Evolutionary conservation across 2,329 filamentous ascomycete genomes (phyloP), one percentile per base, ranked within the genome.

Genomic region (Pseudopyricularia javanii): DNA sequence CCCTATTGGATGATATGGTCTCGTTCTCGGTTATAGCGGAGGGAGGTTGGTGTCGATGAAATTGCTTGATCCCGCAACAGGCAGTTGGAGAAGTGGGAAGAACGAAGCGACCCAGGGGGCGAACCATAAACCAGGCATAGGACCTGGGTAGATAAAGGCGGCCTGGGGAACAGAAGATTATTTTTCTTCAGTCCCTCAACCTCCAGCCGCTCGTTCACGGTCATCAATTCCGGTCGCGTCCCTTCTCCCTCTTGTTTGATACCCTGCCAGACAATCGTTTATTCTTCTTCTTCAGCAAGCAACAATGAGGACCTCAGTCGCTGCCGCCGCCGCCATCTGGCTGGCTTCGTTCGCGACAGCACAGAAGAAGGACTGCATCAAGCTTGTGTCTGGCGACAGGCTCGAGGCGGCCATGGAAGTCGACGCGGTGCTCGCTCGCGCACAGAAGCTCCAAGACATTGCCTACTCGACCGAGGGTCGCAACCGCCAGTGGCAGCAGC

Each of bases 401-500:
- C 50, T 51, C 35, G 50, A 52, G 51, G 51, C 51, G 17, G 37
- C 33, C 7, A 37, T 48, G 28, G 35, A 15, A 12, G 17, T 17
- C n/a, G 43, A 52, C 0, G 51, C 45, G 3, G 33, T 52, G n/a
- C 17, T 51, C 3, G 37, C n/a, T 7, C 26, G 50, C 15, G 50
- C 50, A 2, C 35, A 47, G 50, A 33, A 32, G 35, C 37, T 51
- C 15, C 35, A 51, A 28, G 50, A 45, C 37, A 34, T 51, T 14
- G 50, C 50, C n/a, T 51, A 51, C 37, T 51, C 50, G 26, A 51
- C 50, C 4, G n/a, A 37, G 6, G 50, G 37, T 40, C 50, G 50
- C 37, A 51, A 51, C 50, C 24, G 50, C 2, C 50, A 51, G 24
- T 51, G 50, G 50, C 37, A 24, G 33, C 35, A 47, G 26, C 35